A percentile compares a stretch with the other conserved stretches of the same genome.
phyloP scores from a whole-genome alignment of 805 yeast genomes.

The Zygotorulaspora chibaensis region DNA sequence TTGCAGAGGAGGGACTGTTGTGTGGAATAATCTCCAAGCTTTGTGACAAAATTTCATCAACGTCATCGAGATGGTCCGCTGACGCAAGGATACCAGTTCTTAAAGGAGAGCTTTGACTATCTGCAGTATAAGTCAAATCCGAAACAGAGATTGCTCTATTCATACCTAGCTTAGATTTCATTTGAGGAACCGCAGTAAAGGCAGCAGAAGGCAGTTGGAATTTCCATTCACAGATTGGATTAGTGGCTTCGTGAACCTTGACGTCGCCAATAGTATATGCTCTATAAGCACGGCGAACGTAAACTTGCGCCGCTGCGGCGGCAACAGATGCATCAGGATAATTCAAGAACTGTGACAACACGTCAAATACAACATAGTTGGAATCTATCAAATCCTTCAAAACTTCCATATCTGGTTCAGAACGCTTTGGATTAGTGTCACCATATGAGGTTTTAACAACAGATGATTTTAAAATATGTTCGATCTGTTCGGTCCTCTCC shows the following conservation, averaged over 20 bases:
- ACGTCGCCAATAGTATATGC: conserved; percentile 87
- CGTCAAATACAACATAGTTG: conserved; percentile 93
- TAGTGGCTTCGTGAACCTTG: conserved; percentile 49
- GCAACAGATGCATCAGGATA: conserved; percentile 84
- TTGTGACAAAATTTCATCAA: conserved; percentile 73
- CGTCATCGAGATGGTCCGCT: conserved; percentile 78
- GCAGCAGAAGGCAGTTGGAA: conserved; percentile 85
- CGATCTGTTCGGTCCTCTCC: conserved; percentile 96
- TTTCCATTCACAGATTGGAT: conserved; percentile 80
- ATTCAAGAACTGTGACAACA: conserved; percentile 83
- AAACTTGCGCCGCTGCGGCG: conserved; percentile 95
- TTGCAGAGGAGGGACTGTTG: conserved; percentile 33
- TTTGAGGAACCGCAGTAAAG: conserved; percentile 62
- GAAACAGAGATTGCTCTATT: conserved; percentile 90
- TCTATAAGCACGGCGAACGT: conserved; percentile 93
- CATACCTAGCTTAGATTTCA: conserved; percentile 48
- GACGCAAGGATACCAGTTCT: conserved; percentile 86
- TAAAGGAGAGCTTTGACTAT: conserved; percentile 58
- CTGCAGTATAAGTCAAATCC: conserved; percentile 81
- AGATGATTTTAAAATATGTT: conserved; percentile 87
- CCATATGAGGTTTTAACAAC: conserved; percentile 90
- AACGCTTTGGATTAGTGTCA: conserved; percentile 68
- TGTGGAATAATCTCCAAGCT: conserved; percentile 71
- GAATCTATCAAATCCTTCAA: conserved; percentile 93
- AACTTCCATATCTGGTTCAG: conserved; percentile 74